Conservation (phyloP, 495 filamentous ascomycete genomes). For the Astrothelium subdiscretum region DNA sequence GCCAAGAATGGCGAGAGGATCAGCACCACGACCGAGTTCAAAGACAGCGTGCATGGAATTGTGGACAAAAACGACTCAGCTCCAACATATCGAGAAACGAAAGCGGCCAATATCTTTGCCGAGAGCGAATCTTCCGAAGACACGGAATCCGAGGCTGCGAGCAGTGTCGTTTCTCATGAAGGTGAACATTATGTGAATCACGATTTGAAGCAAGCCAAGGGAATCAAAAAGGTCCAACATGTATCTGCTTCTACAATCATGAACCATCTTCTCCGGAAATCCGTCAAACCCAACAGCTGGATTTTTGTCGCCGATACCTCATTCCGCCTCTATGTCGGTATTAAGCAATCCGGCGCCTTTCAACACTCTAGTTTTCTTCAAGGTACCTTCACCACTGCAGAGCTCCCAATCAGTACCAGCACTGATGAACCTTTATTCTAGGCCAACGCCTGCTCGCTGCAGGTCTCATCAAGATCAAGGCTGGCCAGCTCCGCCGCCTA, state of each 20-base stretch:
- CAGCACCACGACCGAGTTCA: slow-evolving; percentile 61
- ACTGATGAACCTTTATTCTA: slow-evolving; percentile 32
- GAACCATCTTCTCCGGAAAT: slow-evolving; percentile 58
- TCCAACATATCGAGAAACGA: slow-evolving; percentile 34
- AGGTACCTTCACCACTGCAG: slow-evolving; percentile 65
- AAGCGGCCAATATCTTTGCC: background rate
- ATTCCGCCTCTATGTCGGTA: slow-evolving; percentile 79
- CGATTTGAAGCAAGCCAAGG: slow-evolving; percentile 42
- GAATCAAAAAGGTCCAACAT: slow-evolving; percentile 51
- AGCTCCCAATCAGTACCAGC: background rate
- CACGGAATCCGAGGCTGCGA: slow-evolving; percentile 15
- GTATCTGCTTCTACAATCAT: slow-evolving; percentile 57
- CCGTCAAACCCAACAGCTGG: slow-evolving; percentile 71
- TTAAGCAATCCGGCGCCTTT: slow-evolving; percentile 80
- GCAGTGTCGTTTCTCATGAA: slow-evolving; percentile 18
- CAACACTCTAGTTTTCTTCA: slow-evolving; percentile 85
- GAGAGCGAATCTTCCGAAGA: slow-evolving; percentile 7
- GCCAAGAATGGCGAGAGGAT: slow-evolving; percentile 59
- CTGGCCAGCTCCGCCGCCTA: slow-evolving; percentile 55
- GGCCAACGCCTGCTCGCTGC: slow-evolving; percentile 73
- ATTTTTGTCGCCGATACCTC: slow-evolving; percentile 84
- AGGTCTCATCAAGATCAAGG: slow-evolving; percentile 72
- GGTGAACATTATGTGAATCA: slow-evolving; percentile 42
- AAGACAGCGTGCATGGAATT: slow-evolving; percentile 69
- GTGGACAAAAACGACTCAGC: slow-evolving; percentile 52